phyloP scores from a whole-genome alignment of 495 filamentous ascomycete species.

The Daldinia childiae region DNA sequence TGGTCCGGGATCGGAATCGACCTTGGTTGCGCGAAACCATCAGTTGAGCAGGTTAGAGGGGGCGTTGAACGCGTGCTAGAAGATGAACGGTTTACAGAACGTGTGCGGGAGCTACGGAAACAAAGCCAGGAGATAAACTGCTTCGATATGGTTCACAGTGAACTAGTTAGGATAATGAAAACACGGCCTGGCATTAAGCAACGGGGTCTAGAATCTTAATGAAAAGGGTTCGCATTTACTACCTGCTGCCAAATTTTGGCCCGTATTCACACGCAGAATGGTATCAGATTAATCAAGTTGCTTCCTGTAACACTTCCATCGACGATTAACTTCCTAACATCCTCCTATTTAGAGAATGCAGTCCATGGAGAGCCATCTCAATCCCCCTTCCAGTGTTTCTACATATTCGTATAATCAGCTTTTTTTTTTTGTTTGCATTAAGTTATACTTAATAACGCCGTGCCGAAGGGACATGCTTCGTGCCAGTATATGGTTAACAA shows the following conservation, averaged over 20 bases:
- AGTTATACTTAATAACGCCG: background rate
- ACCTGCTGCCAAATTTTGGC: background rate
- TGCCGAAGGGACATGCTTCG: background rate
- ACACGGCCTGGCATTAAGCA: slow-evolving; percentile 24
- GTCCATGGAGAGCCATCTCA: background rate
- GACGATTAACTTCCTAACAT: background rate
- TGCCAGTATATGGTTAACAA: background rate
- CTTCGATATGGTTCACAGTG: slow-evolving; percentile 37
- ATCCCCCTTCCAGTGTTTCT: background rate
- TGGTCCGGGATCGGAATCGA: slow-evolving; percentile 51
- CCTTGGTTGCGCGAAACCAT: slow-evolving; percentile 37
- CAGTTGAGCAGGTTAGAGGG: slow-evolving; percentile 35
- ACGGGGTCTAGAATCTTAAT: slow-evolving; percentile 6
- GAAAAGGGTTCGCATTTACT: slow-evolving; percentile 4
- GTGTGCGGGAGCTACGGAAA: slow-evolving; percentile 31
- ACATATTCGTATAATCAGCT: background rate
- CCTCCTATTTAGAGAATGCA: background rate
- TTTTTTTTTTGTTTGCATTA: background rate
- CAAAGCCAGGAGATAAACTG: slow-evolving; percentile 44
- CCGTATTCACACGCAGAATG: slow-evolving; percentile 5
- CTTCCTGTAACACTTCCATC: background rate
- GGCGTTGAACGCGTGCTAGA: slow-evolving; percentile 44
- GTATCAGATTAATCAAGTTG: slow-evolving; percentile 11
- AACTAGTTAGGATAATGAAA: slow-evolving; percentile 36
- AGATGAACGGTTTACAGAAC: slow-evolving; percentile 17